Evolutionary conservation across 1,284 basidiomycete genomes (phyloP), one percentile per base, ranked within the genome.

Genomic region (Apiotrichum mycotoxinovorans): DNA sequence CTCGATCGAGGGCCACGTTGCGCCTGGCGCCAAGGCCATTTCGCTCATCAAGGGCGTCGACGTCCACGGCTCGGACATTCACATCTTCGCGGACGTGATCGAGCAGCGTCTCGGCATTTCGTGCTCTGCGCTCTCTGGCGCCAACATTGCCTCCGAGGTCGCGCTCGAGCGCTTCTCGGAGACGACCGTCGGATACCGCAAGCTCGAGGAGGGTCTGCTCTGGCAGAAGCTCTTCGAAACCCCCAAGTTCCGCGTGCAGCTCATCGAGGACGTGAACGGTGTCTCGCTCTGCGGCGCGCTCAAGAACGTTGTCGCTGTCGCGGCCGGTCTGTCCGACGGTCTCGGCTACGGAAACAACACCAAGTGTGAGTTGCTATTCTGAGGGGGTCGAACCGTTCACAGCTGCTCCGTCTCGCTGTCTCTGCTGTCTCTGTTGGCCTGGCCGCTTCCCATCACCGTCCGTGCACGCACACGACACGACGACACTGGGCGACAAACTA

Each of bases 91-190:
- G 35, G 81, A 83, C 61, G 79, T 83, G 23, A 84, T 84, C 62
- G 76, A 81, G 64, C 67, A 80, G 38, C 73, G 77, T 30, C 76
- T 84, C 25, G 80, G 79, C 9, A 77, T 82, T 48, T 76, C 78
- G 8, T 83, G 81, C 64, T 80, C 79, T 5, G 82, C 83, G 0
- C 68, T 84, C n/a, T 80, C 79, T 23, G 83, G 83, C 11, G 83
- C 83, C 42, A 84, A 84, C 71, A 84, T 84, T 53, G 83, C 83
- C 35, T 76, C 80, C 60, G 83, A 84, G 68, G 79, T 81, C 22
- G 80, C 80, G 1, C 72, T 68, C 51, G 80, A 79, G 58, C 71
- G 74, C 59, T 82, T 81, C 62, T 77, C 76, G 23, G 82, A 83
- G 70, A 83, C 82, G 10, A 83, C 82, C 2, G 78, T 84, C 60